These are phyloP conservation scores for Blepharisma stoltei DNA, from an alignment of 73 alveolate genomes.

Conservation along the genomic window DNA sequence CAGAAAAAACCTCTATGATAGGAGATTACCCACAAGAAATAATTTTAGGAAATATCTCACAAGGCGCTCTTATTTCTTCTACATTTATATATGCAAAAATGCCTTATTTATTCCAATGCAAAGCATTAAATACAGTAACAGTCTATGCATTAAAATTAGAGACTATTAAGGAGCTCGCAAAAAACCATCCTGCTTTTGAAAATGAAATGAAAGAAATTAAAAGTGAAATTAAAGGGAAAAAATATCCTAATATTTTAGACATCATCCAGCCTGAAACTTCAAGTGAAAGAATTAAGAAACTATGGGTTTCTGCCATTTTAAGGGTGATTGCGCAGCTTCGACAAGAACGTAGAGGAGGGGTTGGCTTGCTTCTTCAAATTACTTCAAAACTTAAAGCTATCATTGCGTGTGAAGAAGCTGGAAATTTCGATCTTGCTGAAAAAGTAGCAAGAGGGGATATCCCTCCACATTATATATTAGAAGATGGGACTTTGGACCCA, in stretches of 20 bases:
- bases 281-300: neutral
- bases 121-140: neutral
- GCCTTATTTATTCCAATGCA: neutral
- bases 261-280: neutral
- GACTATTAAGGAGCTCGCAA: neutral
- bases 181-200: neutral
- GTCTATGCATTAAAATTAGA: neutral
- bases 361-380: neutral
- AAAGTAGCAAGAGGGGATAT: conserved; percentile 11
- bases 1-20: neutral
- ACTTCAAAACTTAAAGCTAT: conserved; percentile 3
- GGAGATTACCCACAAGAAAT: conserved; percentile 29
- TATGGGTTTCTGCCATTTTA: neutral
- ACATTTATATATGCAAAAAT: neutral
- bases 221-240: neutral
- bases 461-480: neutral
- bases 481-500: conserved; percentile 4
- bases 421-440: conserved; percentile 4
- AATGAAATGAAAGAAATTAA: neutral
- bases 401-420: conserved; percentile 7
- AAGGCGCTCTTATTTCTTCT: conserved; percentile 15
- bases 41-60: neutral
- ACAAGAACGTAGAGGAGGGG: neutral
- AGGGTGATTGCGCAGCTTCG: neutral
- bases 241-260: neutral